Conservation (phyloP, 305 asterid genomes). For the Solanum chacoense region DNA sequence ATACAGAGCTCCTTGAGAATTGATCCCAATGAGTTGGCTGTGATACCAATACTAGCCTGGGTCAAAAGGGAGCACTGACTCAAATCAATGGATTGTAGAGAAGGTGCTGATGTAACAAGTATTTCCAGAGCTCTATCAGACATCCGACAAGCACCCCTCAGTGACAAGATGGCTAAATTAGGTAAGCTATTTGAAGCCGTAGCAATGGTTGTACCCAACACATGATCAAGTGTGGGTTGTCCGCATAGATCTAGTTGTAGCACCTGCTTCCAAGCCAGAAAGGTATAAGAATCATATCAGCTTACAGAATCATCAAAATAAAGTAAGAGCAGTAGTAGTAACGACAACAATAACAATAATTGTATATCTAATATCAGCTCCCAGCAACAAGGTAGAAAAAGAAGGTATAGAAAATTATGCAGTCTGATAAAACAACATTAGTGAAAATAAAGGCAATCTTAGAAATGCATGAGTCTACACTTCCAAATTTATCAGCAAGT, state of each 20-base stretch:
- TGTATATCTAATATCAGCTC: background rate
- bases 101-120: conserved; percentile 48
- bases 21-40: conserved; percentile 53
- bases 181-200: conserved; percentile 26
- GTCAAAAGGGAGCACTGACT: conserved; percentile 71
- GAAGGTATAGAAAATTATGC: background rate
- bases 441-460: background rate
- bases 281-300: background rate
- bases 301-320: background rate
- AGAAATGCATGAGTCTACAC: background rate
- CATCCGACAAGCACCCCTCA: conserved; percentile 82
- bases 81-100: conserved; percentile 53
- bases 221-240: conserved; percentile 42
- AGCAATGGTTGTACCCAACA: conserved; percentile 26
- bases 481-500: background rate
- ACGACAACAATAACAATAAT: background rate
- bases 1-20: conserved; percentile 61
- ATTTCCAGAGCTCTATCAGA: conserved; percentile 45
- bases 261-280: conserved; percentile 42
- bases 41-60: conserved; percentile 28
- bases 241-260: conserved; percentile 87
- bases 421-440: background rate
- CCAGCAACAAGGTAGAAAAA: background rate
- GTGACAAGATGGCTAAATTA: conserved; percentile 43
- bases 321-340: background rate